Base-by-base conservation (phyloP, 2,329 filamentous ascomycete species). In the Ampelomyces quisqualis region DNA sequence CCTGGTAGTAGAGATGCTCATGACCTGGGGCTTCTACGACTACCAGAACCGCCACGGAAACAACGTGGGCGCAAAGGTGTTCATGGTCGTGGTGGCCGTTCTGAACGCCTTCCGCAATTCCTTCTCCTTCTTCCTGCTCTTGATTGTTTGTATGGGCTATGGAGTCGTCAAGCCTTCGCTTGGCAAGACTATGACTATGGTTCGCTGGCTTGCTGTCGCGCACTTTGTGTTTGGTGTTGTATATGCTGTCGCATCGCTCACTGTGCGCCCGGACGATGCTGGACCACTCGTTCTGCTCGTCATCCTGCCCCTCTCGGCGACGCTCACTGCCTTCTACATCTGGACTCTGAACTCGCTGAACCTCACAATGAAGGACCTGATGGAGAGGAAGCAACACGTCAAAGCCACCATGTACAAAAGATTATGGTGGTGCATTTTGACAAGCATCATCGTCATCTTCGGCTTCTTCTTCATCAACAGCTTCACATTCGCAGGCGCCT, bases 101-200 rank as follows among this genome's bases (percentile, higher is more conserved):
- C 77, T 98, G 30, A 97, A 95, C 64, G 93, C 93, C 4, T 90
- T 85, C 40, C 81, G 93, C 51, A 98, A 97, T 70, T 96, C 91
- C 0, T 97, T 98, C 68, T 96, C 91, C 0, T 98, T 98, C 76
- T 98, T 98, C 76, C 76, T 98, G 34, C 79, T 98, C 7, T 82
- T 98, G 38, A 97, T 98, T 55, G 93, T 98, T 21, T 98, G 93
- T 70, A 98, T 98, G 93, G 93, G 93, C 21, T 98, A 98, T 60
- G 93, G 93, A 57, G 94, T 98, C 17, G 94, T 98, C 53, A 97
- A 97, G 72, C 87, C 85, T 2, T 89, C 86, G 2, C 79, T 98
- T 4, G 93, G 93, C 43, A 87, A 85, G 60, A 90, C 90, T 9
- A 98, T 98, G 93, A 82, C 91, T 53, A 91, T 88, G 59, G 90